Percentiles rank a stretch among this genome's conserved stretches.
Evolutionary conservation across 1,284 basidiomycete genomes (phyloP).

Genomic region (Meira miltonrushii): DNA sequence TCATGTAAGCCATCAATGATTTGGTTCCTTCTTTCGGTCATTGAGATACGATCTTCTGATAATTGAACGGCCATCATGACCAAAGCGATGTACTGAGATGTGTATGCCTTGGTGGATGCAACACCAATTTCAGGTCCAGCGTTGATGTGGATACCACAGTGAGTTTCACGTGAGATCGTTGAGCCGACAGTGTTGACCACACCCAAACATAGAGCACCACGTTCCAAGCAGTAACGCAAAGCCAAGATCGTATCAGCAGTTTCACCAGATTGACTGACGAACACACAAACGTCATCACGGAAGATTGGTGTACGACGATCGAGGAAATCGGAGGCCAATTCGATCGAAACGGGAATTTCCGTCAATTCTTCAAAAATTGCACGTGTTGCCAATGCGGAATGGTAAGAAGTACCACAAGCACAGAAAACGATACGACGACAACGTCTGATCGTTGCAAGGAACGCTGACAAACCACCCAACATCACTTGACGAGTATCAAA

Average conservation of each 20-base stretch:
- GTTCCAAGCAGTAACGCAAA: slow-evolving; percentile 90
- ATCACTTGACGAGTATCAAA: slow-evolving; percentile 89
- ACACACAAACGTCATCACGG: slow-evolving; percentile 95
- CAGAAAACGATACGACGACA: slow-evolving; percentile 92
- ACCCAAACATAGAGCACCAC: slow-evolving; percentile 87
- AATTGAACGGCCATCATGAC: slow-evolving; percentile 97
- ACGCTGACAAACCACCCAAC: slow-evolving; percentile 89
- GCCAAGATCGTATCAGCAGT: slow-evolving; percentile 97
- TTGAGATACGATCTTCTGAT: slow-evolving; percentile 90
- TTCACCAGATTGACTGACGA: slow-evolving; percentile 96
- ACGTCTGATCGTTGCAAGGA: slow-evolving; percentile 90
- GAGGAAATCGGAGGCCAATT: slow-evolving; percentile 96
- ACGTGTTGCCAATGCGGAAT: slow-evolving; percentile 94
- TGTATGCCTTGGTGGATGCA: slow-evolving; percentile 99
- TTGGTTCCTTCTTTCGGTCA: slow-evolving; percentile 80
- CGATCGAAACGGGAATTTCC: slow-evolving; percentile 95
- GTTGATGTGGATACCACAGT: slow-evolving; percentile 99
- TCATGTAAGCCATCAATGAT: slow-evolving; percentile 92
- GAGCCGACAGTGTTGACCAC: slow-evolving; percentile 99
- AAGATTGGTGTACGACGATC: slow-evolving; percentile 99
- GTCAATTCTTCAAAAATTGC: slow-evolving; percentile 98
- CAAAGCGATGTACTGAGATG: slow-evolving; percentile 96
- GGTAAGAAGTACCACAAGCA: slow-evolving; percentile 96
- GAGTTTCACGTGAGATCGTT: slow-evolving; percentile 94
- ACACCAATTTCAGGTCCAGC: slow-evolving; percentile 99